phyloP scores from a whole-genome alignment of 192 early-diverging fungal species.

The Coemansia reversa region DNA sequence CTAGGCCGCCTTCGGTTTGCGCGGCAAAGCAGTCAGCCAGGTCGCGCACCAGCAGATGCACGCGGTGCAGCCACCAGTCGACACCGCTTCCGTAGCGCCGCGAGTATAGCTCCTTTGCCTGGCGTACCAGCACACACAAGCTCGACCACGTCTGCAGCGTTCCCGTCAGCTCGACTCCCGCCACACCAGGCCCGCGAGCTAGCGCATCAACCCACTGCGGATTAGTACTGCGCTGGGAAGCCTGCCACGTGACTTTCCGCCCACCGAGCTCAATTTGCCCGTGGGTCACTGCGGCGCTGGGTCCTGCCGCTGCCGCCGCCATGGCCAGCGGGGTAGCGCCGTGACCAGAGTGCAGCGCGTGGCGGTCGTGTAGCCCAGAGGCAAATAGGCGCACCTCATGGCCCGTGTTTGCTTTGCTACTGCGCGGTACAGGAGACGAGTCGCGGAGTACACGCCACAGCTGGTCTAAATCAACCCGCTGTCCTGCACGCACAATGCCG shows the following conservation, averaged over 20 bases:
- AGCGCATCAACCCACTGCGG: conserved; percentile 33
- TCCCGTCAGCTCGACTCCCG: conserved; percentile 26
- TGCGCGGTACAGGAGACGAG: conserved; percentile 23
- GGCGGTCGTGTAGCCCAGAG: conserved; percentile 28
- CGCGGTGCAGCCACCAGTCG: conserved; percentile 53
- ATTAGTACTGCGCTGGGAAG: conserved; percentile 34
- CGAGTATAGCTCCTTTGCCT: conserved; percentile 32
- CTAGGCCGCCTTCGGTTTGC: conserved; percentile 27
- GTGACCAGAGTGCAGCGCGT: conserved; percentile 24
- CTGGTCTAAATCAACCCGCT: conserved; percentile 11
- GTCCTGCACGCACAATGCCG: neutral
- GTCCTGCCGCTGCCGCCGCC: conserved; percentile 34
- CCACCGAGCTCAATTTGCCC: conserved; percentile 18
- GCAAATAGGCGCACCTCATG: conserved; percentile 38
- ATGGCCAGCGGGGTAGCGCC: conserved; percentile 46
- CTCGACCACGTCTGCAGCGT: conserved; percentile 42
- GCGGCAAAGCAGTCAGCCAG: conserved; percentile 48
- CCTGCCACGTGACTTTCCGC: conserved; percentile 28
- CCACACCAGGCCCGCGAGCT: conserved; percentile 14
- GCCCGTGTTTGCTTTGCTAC: conserved; percentile 13
- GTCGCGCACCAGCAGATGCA: conserved; percentile 40
- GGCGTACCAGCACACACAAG: conserved; percentile 38
- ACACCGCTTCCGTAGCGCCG: conserved; percentile 15
- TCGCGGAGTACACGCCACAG: conserved; percentile 33
- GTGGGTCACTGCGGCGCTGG: conserved; percentile 12